Evolutionary conservation across 1,139 yeast species (phyloP), one percentile per base, ranked within the genome.

Genomic region (Lodderomyces beijingensis): DNA sequence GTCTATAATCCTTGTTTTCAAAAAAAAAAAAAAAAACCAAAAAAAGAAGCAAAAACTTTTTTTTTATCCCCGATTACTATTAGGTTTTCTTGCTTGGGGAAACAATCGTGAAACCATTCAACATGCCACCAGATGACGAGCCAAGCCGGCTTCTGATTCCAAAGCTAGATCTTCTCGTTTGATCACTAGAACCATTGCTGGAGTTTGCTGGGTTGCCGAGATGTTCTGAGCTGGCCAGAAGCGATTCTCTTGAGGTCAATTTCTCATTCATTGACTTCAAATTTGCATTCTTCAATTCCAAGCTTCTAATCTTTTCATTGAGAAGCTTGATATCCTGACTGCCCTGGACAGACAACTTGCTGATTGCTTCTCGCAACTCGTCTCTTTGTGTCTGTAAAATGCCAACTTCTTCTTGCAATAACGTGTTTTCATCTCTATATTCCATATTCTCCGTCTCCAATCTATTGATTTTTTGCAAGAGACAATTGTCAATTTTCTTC

Each of bases 341-440:
- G 33, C 65, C 69, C 26, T 57, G 57, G 3, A 57, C 41, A 10
- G 65, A 61, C 35, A 69, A 49, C 39, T 62, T 58, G 27, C 61
- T 52, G 18, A 68, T 59, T 19, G 76, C 79, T 33, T 76, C 81
- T 18, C 84, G 59, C 31, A 79, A 60, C 34, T 74, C 81, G 37
- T 77, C 80, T 28, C 81, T 53, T 51, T 79, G 86, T 13, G 54
- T 53, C 39, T 66, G 72, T 38, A 76, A 54, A 19, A 62, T 52
- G 19, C 46, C 39, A 14, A 68, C 55, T 34, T 39, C 37, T 9
- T 34, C 40, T 20, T 23, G n/a, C 8, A 24, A 24, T 9, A 17
- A 8, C 9, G 12, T 11, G 14, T 24, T 24, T 11, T 23, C 27
- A 4, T 17, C 16, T 27, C 16, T 15, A 5, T 32, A 31, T 49